A percentile compares a stretch with the other conserved stretches of the same genome.
Conservation (phyloP, 345 rosid genomes). For the Heritiera fomes region DNA sequence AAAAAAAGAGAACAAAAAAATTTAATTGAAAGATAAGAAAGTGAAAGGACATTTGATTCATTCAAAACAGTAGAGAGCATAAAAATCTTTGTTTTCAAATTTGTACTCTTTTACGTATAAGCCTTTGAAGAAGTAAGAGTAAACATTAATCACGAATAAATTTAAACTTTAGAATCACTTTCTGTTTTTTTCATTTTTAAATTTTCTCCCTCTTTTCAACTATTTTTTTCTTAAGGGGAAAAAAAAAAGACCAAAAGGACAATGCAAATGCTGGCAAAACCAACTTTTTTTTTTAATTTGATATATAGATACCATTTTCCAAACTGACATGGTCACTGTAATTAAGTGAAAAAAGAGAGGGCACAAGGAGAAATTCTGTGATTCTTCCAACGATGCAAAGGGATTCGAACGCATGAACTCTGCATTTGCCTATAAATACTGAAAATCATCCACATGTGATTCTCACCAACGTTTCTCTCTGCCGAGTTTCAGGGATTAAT, state of each 20-base stretch:
- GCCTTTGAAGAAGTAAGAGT: background rate
- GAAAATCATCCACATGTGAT: background rate
- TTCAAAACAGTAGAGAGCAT: no score
- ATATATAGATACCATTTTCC: background rate
- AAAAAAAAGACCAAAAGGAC: background rate
- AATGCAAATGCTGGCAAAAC: background rate
- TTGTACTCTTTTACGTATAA: background rate
- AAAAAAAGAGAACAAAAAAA: no score
- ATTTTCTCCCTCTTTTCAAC: background rate
- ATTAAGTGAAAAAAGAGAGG: background rate
- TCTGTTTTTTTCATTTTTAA: no score
- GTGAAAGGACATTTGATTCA: no score
- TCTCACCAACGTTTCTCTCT: constrained; percentile 12
- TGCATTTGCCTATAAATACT: constrained; percentile 31
- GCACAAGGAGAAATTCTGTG: background rate
- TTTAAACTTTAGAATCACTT: background rate
- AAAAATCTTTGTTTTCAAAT: background rate
- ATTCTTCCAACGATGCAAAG: constrained; percentile 8
- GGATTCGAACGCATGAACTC: constrained; percentile 12
- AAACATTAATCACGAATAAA: background rate
- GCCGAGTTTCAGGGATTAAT: constrained; percentile 18
- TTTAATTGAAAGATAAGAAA: no score
- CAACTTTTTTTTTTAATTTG: background rate
- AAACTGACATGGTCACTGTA: background rate
- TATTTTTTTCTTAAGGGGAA: background rate